Conservation (phyloP, 805 yeast genomes). For the Lachancea meyersii region DNA sequence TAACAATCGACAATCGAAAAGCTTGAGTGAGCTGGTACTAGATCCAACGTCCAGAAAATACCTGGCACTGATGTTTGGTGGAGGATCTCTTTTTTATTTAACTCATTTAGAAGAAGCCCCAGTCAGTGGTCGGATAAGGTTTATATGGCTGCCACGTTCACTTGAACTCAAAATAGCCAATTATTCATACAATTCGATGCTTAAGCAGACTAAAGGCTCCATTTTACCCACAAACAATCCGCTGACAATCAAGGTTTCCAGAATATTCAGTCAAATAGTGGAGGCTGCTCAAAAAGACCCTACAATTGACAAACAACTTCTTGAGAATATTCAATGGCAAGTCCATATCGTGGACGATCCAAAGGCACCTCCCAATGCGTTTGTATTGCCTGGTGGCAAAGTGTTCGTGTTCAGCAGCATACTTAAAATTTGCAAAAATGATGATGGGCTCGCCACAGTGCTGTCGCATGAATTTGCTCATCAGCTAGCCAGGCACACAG, state of each 20-base stretch:
- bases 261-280: slow-evolving; percentile 60
- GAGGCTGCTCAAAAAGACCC: slow-evolving; percentile 44
- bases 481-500: slow-evolving; percentile 86
- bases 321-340: slow-evolving; percentile 51
- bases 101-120: slow-evolving; percentile 75
- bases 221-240: slow-evolving; percentile 64
- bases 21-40: slow-evolving; percentile 13
- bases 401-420: slow-evolving; percentile 83
- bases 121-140: slow-evolving; percentile 62
- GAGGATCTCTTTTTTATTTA: slow-evolving; percentile 36
- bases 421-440: slow-evolving; percentile 68
- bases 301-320: slow-evolving; percentile 30
- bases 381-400: slow-evolving; percentile 93
- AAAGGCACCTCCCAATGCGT: slow-evolving; percentile 85
- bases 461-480: slow-evolving; percentile 91
- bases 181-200: slow-evolving; percentile 53
- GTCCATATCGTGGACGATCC: slow-evolving; percentile 73
- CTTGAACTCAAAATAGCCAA: slow-evolving; percentile 60
- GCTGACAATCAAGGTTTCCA: slow-evolving; percentile 45
- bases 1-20: slow-evolving; percentile 13
- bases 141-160: slow-evolving; percentile 65
- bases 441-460: slow-evolving; percentile 94
- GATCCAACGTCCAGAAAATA: slow-evolving; percentile 31
- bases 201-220: slow-evolving; percentile 45
- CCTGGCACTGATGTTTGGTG: slow-evolving; percentile 32